Evolutionary conservation across 2,329 filamentous ascomycete genomes (phyloP).

Genomic region (Diaporthe citriasiana): DNA sequence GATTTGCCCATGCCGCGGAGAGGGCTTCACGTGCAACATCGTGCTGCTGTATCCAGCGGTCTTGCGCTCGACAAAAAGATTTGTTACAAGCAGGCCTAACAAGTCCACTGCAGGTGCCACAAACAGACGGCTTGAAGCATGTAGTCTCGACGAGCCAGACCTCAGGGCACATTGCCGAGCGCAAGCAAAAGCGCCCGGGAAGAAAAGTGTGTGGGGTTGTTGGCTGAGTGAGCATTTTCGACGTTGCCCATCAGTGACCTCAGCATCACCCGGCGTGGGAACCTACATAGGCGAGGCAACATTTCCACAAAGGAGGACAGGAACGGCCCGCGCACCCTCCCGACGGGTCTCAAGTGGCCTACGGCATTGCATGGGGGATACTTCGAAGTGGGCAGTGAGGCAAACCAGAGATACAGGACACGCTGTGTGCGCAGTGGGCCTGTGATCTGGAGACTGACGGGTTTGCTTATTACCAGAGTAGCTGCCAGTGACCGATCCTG

Average conservation of each 20-base stretch:
- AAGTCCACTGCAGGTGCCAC: background rate
- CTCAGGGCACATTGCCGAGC: background rate
- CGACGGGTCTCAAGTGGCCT: background rate
- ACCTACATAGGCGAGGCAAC: background rate
- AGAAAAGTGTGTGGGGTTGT: too few species aligned
- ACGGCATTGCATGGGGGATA: background rate
- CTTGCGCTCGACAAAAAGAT: background rate
- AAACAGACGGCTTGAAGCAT: background rate
- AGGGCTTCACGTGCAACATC: background rate
- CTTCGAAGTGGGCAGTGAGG: background rate
- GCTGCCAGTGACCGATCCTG: background rate
- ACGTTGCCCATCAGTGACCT: background rate
- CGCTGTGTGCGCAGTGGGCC: background rate
- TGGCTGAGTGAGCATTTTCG: background rate
- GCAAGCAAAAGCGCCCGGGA: background rate
- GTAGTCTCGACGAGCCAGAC: background rate
- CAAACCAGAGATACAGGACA: background rate
- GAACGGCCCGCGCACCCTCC: background rate
- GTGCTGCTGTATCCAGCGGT: background rate
- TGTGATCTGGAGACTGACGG: too few species aligned
- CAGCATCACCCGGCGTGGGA: background rate
- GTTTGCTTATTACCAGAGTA: too few species aligned
- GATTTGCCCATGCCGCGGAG: background rate
- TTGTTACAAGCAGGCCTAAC: background rate
- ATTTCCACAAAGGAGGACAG: background rate